Conservation (phyloP, 179 eudicot species). For the Vitellaria paradoxa region DNA sequence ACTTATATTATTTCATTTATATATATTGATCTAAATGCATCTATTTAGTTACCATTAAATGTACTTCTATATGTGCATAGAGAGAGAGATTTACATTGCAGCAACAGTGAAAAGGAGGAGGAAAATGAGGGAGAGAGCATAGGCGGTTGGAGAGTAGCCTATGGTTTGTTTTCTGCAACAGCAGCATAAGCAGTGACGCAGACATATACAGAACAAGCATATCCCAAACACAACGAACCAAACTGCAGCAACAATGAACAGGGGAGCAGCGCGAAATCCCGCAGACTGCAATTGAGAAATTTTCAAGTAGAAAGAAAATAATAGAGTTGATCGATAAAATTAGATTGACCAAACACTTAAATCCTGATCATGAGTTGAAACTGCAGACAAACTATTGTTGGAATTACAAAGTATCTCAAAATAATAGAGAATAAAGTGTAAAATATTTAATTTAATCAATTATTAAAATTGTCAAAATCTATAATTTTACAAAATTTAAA, state of each 20-base stretch:
- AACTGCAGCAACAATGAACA: constrained; percentile 40
- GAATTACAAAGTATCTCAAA: no score
- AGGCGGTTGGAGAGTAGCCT: constrained; percentile 57
- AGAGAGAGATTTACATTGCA: constrained; percentile 44
- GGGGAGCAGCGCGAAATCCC: constrained; percentile 58
- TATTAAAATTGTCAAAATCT: no score
- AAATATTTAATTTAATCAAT: no score
- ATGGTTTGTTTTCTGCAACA: constrained; percentile 44
- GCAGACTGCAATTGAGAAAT: constrained; percentile 52
- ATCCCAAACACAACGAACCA: constrained; percentile 69
- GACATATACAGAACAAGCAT: constrained; percentile 43
- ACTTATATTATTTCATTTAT: no score
- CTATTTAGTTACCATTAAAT: not conserved
- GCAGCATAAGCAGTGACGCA: constrained; percentile 47
- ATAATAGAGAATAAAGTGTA: no score
- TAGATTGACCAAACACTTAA: not conserved
- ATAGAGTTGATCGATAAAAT: not conserved
- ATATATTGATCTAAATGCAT: not conserved
- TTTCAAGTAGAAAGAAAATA: not conserved
- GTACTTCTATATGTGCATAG: not conserved
- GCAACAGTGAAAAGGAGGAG: constrained; percentile 49
- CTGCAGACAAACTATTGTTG: no score
- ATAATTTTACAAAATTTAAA: no score
- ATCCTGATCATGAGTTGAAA: not conserved
- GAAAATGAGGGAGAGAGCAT: constrained; percentile 45